Conservation (phyloP, 2,329 filamentous ascomycete genomes). For the Colletotrichum eremochloae region DNA sequence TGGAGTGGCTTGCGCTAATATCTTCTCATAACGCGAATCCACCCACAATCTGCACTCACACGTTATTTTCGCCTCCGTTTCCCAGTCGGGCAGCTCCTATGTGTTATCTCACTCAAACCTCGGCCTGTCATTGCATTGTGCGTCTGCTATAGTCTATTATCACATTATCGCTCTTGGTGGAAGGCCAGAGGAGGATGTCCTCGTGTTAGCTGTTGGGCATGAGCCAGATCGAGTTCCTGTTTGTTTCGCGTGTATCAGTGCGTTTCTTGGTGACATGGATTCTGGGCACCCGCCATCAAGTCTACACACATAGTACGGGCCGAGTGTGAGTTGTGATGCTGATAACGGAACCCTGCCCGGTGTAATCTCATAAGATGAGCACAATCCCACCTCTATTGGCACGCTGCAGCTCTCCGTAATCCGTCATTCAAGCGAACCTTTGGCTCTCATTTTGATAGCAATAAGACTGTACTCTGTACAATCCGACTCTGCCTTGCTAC, state of each 20-base stretch:
- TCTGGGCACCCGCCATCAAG: not conserved
- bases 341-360: constrained; percentile 33
- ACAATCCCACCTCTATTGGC: constrained; percentile 33
- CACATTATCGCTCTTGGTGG: not conserved
- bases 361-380: constrained; percentile 37
- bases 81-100: constrained; percentile 25
- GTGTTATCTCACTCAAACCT: constrained; percentile 12
- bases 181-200: not conserved
- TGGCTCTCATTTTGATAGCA: not conserved
- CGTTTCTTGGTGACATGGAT: constrained; percentile 8
- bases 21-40: constrained; percentile 19
- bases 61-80: constrained; percentile 32
- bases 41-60: constrained; percentile 22
- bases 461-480: not conserved
- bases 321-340: constrained; percentile 14
- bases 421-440: constrained; percentile 17
- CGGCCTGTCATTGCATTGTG: constrained; percentile 7
- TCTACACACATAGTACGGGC: not conserved
- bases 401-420: constrained; percentile 28
- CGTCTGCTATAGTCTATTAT: constrained; percentile 2
- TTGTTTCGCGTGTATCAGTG: constrained; percentile 12
- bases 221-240: constrained; percentile 1
- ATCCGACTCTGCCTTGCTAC: not conserved
- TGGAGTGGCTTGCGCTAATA: constrained; percentile 30
- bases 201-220: constrained; percentile 6